These are phyloP conservation scores for Zopfochytrium polystomum DNA, from an alignment of 371 early-diverging fungal species.

Conservation along the genomic window DNA sequence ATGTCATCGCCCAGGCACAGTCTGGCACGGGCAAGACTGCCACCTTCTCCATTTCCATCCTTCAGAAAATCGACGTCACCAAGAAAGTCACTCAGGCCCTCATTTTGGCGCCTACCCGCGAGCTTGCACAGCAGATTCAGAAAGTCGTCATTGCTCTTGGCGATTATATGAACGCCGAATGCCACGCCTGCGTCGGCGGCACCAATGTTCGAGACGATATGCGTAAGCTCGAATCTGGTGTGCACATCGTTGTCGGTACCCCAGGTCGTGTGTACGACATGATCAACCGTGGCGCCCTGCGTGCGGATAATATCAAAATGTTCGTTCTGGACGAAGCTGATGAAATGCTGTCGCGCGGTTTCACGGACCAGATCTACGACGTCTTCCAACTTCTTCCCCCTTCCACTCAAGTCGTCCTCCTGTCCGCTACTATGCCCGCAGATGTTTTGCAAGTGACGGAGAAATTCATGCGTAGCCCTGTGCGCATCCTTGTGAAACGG, in stretches of 20 bases:
- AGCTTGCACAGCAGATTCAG: conserved; percentile 97
- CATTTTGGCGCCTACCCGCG: conserved; percentile 98
- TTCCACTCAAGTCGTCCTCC: conserved; percentile 94
- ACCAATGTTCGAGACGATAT: conserved; percentile 90
- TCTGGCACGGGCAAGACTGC: no score
- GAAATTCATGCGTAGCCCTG: conserved; percentile 97
- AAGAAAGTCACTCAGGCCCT: conserved; percentile 92
- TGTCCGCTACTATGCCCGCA: conserved; percentile 96
- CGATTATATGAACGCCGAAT: conserved; percentile 90
- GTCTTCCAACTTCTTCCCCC: conserved; percentile 93
- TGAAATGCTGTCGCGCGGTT: conserved; percentile 96
- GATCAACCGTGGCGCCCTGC: conserved; percentile 87
- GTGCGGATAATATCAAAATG: conserved; percentile 89
- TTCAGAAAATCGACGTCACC: conserved; percentile 88
- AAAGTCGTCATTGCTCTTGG: conserved; percentile 88
- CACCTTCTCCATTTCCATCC: conserved; percentile 96
- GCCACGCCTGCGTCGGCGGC: conserved; percentile 98
- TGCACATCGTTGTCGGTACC: conserved; percentile 97
- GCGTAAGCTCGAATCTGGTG: conserved; percentile 78
- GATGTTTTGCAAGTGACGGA: conserved; percentile 97
- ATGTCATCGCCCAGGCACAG: conserved; percentile 99
- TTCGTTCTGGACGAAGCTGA: conserved; percentile 99
- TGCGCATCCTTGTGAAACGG: conserved; percentile 98
- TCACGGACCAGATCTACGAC: conserved; percentile 95
- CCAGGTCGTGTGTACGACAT: conserved; percentile 99